Evolutionary conservation across 2,329 filamentous ascomycete genomes (phyloP).

Genomic region (Diplodia scrobiculata): DNA sequence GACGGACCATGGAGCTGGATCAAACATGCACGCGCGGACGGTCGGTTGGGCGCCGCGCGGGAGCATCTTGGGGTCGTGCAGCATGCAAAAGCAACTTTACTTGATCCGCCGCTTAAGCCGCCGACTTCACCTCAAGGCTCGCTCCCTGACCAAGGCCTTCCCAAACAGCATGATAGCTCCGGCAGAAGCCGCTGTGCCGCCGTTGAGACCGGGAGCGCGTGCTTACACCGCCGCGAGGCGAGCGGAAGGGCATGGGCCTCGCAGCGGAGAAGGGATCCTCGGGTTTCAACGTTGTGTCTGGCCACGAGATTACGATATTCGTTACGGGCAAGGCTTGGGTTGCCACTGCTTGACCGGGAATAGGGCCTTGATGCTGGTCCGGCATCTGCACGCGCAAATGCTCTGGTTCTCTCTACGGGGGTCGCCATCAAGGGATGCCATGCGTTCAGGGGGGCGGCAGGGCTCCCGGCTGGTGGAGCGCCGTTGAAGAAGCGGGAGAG

Average conservation of each 20-base stretch:
- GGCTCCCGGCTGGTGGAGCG: constrained; percentile 3
- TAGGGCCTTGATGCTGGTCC: neutral
- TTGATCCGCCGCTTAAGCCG: constrained; percentile 14
- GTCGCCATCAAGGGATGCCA: neutral
- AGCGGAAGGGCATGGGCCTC: constrained; percentile 10
- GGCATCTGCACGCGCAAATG: neutral
- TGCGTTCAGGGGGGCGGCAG: neutral
- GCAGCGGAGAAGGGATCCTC: neutral
- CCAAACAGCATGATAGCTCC: constrained; percentile 3
- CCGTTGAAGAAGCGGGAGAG: constrained; percentile 27
- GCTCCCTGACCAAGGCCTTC: neutral
- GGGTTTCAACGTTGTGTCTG: neutral
- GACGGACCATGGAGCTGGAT: constrained; percentile 6
- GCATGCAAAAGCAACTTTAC: constrained; percentile 10
- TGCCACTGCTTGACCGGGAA: neutral
- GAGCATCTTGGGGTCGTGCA: constrained; percentile 1
- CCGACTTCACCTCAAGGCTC: constrained; percentile 3
- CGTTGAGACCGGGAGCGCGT: constrained; percentile 2
- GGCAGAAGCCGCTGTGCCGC: constrained; percentile 6
- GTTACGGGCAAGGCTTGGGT: neutral
- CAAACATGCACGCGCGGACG: constrained; percentile 14
- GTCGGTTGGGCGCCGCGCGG: constrained; percentile 12
- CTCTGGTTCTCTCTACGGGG: neutral
- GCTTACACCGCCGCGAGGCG: constrained; percentile 19
- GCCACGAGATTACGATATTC: neutral